Evolutionary conservation across 1,284 basidiomycete species (phyloP).

Genomic region (Taiwanofungus camphoratus): DNA sequence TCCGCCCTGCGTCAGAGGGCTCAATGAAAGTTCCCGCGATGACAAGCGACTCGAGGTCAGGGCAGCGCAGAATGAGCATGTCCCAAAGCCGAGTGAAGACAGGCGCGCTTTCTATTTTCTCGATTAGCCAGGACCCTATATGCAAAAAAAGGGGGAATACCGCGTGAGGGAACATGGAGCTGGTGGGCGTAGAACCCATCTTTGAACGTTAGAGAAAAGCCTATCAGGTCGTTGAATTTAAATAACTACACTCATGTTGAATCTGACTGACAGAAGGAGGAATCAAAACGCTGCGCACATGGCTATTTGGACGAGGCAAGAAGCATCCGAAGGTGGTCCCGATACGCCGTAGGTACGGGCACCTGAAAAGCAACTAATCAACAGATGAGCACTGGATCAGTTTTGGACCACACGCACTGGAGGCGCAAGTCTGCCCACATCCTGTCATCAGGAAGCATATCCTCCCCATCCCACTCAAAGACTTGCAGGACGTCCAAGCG

Average conservation of each 20-base stretch:
- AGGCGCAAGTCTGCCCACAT: slow-evolving; percentile 68
- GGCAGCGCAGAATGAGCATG: slow-evolving; percentile 59
- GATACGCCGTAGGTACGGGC: slow-evolving; percentile 53
- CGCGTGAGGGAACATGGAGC: slow-evolving; percentile 43
- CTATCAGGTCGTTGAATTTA: slow-evolving; percentile 53
- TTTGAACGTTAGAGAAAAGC: slow-evolving; percentile 55
- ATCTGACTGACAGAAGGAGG: neutral
- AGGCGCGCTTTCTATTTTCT: slow-evolving; percentile 30
- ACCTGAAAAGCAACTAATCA: slow-evolving; percentile 33
- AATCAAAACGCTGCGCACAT: slow-evolving; percentile 38
- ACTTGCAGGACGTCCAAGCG: slow-evolving; percentile 54
- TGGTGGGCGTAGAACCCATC: slow-evolving; percentile 56
- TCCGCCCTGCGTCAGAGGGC: slow-evolving; percentile 34
- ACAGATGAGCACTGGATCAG: neutral
- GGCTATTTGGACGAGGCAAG: slow-evolving; percentile 48
- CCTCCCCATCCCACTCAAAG: slow-evolving; percentile 67
- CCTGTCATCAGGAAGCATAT: slow-evolving; percentile 57
- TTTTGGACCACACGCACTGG: slow-evolving; percentile 38
- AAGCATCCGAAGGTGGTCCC: slow-evolving; percentile 56
- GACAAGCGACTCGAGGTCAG: slow-evolving; percentile 54
- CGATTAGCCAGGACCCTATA: slow-evolving; percentile 8
- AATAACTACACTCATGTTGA: slow-evolving; percentile 41
- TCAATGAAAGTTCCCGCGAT: slow-evolving; percentile 52
- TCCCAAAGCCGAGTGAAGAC: slow-evolving; percentile 50
- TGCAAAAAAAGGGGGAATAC: slow-evolving; percentile 29